Conservation (phyloP, 805 yeast species). For the Yarrowia hollandica region DNA sequence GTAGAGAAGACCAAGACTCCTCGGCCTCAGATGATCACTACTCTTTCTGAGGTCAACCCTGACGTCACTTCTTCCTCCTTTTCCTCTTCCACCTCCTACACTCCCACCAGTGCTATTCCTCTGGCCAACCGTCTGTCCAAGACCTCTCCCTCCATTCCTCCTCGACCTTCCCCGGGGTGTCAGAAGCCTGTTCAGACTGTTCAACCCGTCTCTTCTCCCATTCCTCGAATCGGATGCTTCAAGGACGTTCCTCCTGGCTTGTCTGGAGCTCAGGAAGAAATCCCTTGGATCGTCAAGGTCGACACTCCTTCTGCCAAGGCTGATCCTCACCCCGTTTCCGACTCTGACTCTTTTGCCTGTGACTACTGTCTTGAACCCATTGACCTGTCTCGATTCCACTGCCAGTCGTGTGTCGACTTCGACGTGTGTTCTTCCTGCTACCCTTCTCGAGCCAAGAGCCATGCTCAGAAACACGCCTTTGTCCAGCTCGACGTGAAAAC, state of each 20-base stretch:
- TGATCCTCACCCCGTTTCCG: neutral
- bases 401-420: conserved; percentile 50
- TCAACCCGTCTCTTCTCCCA: too few relatives aligned
- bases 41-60: neutral
- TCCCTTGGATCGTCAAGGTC: conserved; percentile 17
- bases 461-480: conserved; percentile 9
- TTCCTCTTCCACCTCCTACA: too few relatives aligned
- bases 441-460: conserved; percentile 22
- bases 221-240: conserved; percentile 14
- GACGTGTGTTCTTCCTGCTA: conserved; percentile 48
- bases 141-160: neutral
- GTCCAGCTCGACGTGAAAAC: neutral
- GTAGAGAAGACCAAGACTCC: neutral
- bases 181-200: neutral
- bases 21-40: neutral
- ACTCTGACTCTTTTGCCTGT: neutral
- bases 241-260: conserved; percentile 18
- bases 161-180: conserved; percentile 2
- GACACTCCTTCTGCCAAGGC: conserved; percentile 11
- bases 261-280: conserved; percentile 18
- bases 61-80: neutral
- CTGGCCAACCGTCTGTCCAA: neutral
- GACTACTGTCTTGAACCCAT: conserved; percentile 33
- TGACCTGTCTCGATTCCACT: conserved; percentile 49
- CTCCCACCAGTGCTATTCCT: neutral